phyloP scores from a whole-genome alignment of 805 yeast genomes.

The Barnettozyma botsteinii region DNA sequence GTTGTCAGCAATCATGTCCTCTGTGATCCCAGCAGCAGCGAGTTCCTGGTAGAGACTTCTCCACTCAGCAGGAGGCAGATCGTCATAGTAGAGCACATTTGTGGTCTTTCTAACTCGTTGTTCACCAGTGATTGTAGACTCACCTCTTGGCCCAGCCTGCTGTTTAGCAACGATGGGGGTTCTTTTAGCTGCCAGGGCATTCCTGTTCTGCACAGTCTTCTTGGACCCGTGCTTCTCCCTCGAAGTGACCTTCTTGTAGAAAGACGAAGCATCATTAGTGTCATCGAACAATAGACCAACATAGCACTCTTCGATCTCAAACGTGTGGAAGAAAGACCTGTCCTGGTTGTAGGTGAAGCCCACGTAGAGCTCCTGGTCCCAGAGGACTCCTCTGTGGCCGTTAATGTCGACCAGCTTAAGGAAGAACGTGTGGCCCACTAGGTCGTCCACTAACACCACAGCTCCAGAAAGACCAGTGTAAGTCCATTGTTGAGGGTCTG shows the following conservation, averaged over 20 bases:
- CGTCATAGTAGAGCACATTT: conserved; percentile 68
- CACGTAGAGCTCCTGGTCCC: conserved; percentile 95
- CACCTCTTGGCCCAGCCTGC: conserved; percentile 27
- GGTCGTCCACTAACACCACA: conserved; percentile 77
- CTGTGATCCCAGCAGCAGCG: conserved; percentile 73
- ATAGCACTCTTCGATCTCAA: conserved; percentile 85
- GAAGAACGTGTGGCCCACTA: conserved; percentile 91
- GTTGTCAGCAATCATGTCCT: conserved; percentile 85
- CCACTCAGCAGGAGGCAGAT: conserved; percentile 82
- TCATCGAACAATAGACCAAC: conserved; percentile 89
- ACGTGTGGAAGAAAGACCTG: conserved; percentile 88
- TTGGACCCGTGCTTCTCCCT: conserved; percentile 83
- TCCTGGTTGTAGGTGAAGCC: conserved; percentile 90
- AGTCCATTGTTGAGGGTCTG: conserved; percentile 74
- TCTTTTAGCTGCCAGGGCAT: conserved; percentile 76
- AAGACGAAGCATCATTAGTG: conserved; percentile 79
- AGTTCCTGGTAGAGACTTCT: conserved; percentile 64
- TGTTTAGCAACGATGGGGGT: conserved; percentile 28
- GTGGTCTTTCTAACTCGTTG: conserved; percentile 51
- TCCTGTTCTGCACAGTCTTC: conserved; percentile 78
- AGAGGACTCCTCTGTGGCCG: conserved; percentile 80
- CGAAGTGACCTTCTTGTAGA: conserved; percentile 67
- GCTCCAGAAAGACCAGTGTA: conserved; percentile 92
- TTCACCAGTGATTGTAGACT: conserved; percentile 33
- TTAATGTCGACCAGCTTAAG: conserved; percentile 80